Evolutionary conservation across 106 monocot genomes (phyloP).

Genomic region (Iris macrosiphon): DNA sequence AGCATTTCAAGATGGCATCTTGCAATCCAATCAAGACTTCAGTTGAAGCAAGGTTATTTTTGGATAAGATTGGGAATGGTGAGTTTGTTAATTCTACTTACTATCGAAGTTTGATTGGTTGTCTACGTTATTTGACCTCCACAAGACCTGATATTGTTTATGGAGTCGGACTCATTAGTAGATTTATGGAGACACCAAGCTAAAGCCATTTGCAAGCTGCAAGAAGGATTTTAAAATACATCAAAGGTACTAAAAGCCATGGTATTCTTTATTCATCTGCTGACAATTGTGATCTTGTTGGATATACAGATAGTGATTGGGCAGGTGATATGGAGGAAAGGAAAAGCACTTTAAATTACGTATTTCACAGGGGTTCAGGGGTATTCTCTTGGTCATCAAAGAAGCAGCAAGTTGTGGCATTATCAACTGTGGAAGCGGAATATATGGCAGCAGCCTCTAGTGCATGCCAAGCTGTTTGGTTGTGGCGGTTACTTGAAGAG

Average conservation of each 20-base stretch:
- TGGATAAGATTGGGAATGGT: not conserved
- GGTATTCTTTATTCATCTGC: not conserved
- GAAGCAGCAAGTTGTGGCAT: not conserved
- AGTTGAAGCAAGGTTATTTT: not conserved
- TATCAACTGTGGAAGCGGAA: not conserved
- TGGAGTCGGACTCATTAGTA: not conserved
- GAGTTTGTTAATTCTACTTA: not conserved
- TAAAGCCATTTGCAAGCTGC: not conserved
- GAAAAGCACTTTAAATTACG: not conserved
- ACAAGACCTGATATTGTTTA: not conserved
- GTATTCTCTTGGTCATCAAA: constrained; percentile 1
- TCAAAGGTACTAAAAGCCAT: not conserved
- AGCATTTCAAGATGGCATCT: not conserved
- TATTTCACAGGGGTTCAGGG: not conserved
- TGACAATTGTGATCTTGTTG: not conserved
- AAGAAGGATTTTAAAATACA: not conserved
- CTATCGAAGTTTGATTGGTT: not conserved
- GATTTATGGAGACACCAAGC: not conserved
- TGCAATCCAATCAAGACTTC: not conserved
- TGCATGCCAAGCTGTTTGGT: constrained; percentile 3
- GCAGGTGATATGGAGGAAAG: not conserved
- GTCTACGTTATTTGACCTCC: constrained; percentile 1
- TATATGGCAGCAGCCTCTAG: constrained; percentile 1
- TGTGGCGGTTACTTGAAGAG: not conserved
- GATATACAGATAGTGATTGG: not conserved